Percentiles rank a stretch among this genome's conserved stretches.
Evolutionary conservation across 2,329 filamentous ascomycete genomes (phyloP).

Genomic region (Hysterium pulicare): DNA sequence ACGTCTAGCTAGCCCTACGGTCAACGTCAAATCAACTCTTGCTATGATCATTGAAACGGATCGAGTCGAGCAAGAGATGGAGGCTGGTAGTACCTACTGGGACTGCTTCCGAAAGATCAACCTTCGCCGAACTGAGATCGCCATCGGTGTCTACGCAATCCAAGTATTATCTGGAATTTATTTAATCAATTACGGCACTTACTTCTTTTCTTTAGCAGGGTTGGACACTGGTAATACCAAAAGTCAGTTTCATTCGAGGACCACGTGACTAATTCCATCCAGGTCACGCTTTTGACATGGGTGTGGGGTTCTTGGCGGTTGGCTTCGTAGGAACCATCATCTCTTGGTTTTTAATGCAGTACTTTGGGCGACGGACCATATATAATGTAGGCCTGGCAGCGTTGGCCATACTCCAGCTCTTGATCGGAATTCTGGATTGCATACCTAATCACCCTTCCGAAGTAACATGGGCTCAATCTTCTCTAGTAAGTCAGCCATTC

Average conservation of each 20-base stretch:
- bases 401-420: constrained; percentile 61
- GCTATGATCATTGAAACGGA: constrained; percentile 86
- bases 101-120: constrained; percentile 80
- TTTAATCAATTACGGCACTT: constrained; percentile 41
- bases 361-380: constrained; percentile 67
- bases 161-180: constrained; percentile 42
- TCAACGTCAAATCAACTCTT: constrained; percentile 54
- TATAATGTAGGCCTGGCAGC: constrained; percentile 61
- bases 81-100: constrained; percentile 63
- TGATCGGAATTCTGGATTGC: constrained; percentile 76
- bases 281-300: constrained; percentile 32
- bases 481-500: constrained; percentile 15
- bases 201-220: constrained; percentile 44
- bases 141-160: constrained; percentile 45
- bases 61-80: constrained; percentile 59
- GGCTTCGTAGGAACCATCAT: constrained; percentile 74
- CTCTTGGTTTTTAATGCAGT: constrained; percentile 73
- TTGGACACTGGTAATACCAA: constrained; percentile 30
- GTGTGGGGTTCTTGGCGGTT: constrained; percentile 54
- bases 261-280: too few relatives aligned
- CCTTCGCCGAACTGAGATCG: constrained; percentile 70
- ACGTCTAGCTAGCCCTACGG: constrained; percentile 53
- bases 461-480: constrained; percentile 41
- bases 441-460: constrained; percentile 27
- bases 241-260: too few relatives aligned